These are phyloP conservation scores for Viridothelium virens DNA, from an alignment of 495 filamentous ascomycete species.

Conservation along the genomic window DNA sequence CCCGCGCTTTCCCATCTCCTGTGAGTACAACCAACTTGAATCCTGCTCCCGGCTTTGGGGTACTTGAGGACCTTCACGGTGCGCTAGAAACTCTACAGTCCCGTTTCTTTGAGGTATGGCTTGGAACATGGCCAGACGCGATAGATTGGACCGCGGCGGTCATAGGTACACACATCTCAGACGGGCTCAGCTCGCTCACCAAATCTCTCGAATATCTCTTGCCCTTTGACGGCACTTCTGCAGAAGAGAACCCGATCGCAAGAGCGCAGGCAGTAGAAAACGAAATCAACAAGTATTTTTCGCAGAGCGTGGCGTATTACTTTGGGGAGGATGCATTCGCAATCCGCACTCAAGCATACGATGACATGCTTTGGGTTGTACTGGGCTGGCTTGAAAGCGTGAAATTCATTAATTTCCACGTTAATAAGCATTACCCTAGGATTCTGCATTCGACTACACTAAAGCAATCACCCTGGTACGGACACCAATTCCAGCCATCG, in stretches of 20 bases:
- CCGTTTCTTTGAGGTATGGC: slow-evolving; percentile 64
- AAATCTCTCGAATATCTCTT: slow-evolving; percentile 24
- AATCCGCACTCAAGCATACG: slow-evolving; percentile 74
- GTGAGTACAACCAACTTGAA: not conserved
- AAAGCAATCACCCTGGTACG: slow-evolving; percentile 53
- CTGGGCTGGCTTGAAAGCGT: slow-evolving; percentile 82
- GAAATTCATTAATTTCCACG: slow-evolving; percentile 62
- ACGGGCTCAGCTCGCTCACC: slow-evolving; percentile 57
- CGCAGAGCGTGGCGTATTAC: slow-evolving; percentile 66
- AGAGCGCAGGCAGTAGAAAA: slow-evolving; percentile 54
- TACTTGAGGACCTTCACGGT: slow-evolving; percentile 46
- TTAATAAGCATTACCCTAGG: slow-evolving; percentile 32
- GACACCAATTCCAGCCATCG: slow-evolving; percentile 61
- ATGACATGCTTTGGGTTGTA: slow-evolving; percentile 97
- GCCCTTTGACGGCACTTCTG: slow-evolving; percentile 28
- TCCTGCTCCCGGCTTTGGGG: slow-evolving; percentile 26
- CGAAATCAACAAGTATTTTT: slow-evolving; percentile 72
- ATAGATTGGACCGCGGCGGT: slow-evolving; percentile 97
- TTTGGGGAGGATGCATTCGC: slow-evolving; percentile 77
- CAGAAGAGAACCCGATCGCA: slow-evolving; percentile 15
- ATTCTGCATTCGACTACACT: slow-evolving; percentile 3
- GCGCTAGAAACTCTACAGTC: slow-evolving; percentile 56
- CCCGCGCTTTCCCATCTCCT: not conserved
- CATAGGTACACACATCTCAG: slow-evolving; percentile 70
- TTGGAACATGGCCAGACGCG: slow-evolving; percentile 74